Base-by-base conservation (phyloP, 805 yeast genomes). In the Candida vaughaniae region DNA sequence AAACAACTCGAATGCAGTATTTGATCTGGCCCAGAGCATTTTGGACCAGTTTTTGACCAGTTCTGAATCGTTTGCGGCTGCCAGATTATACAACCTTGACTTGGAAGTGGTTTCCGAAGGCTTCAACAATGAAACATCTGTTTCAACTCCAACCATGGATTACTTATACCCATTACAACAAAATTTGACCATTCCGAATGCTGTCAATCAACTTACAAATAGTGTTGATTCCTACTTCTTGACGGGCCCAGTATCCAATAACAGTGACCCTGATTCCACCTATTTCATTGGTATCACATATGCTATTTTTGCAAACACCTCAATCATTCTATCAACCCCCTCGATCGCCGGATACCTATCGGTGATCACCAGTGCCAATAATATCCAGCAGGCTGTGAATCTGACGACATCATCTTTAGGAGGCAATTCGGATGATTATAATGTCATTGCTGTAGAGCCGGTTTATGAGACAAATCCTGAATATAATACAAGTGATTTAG, bases 221-320 rank as follows among this genome's bases (percentile, higher is more conserved):
- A 37, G 33, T 11, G 22, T 49, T 3, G 33, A 41, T 22, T 45
- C 53, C 14, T 57, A 59, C n/a, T 60, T 52, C 43, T 52, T 85
- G 11, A 64, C 80, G 1, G 95, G 95, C 3, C 96, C 96, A 0
- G 64, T 76, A 1, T 35, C 61, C 12, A 77, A 78, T 47, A 33
- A 52, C 9, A 34, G 56, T 3, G 47, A 53, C 31, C 32, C 38
- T 6, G 57, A 55, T 25, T 47, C 66, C 1, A 41, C 68, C 1
- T 82, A 73, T 49, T 73, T 78, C 46, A 65, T 86, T 72, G 86
- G 95, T 0, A 64, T 89, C 60, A 84, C 96, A 0, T 48, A 87
- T 4, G 93, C 96, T 0, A 73, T 89, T 3, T 81, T 71, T 49
- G 75, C 87, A 12, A 82, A 84, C 47, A 71, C 81, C n/a, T 82